Evolutionary conservation across 2,329 filamentous ascomycete species (phyloP).

Genomic region (Periconia sp.): DNA sequence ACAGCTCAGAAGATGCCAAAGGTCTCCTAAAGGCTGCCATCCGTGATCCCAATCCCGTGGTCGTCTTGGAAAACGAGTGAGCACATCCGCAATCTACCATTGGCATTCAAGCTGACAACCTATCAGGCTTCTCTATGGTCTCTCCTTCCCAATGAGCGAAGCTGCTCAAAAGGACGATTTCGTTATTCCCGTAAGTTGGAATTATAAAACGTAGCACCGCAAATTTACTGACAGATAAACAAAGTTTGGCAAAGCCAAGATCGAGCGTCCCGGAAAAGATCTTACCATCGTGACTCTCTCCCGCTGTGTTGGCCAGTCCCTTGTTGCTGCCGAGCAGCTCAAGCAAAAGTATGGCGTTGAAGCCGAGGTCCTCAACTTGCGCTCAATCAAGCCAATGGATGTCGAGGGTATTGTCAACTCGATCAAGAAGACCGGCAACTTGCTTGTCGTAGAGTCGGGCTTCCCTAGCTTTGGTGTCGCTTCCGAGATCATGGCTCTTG

Average conservation of each 20-base stretch:
- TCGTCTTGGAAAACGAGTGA: conserved; percentile 61
- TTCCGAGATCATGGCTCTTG: conserved; percentile 88
- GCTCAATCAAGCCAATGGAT: conserved; percentile 95
- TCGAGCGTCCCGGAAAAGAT: conserved; percentile 94
- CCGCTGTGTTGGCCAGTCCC: conserved; percentile 89
- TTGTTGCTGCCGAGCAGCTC: conserved; percentile 83
- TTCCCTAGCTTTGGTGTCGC: conserved; percentile 94
- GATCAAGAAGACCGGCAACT: conserved; percentile 95
- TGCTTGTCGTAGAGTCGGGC: conserved; percentile 90
- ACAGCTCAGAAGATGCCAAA: conserved; percentile 98
- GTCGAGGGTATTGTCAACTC: conserved; percentile 94
- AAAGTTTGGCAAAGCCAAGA: conserved; percentile 94
- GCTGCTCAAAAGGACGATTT: conserved; percentile 96
- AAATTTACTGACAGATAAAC: conserved; percentile 11
- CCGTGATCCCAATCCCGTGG: conserved; percentile 95
- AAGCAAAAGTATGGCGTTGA: conserved; percentile 97
- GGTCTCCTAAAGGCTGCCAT: conserved; percentile 97
- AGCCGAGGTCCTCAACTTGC: conserved; percentile 95
- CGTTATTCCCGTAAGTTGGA: conserved; percentile 68
- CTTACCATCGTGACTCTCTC: conserved; percentile 93
- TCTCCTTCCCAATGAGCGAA: conserved; percentile 95
- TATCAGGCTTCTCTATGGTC: conserved; percentile 78
- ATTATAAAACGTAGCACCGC: neutral
- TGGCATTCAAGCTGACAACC: conserved; percentile 13
- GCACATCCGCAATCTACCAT: conserved; percentile 5